Evolutionary conservation across 805 yeast genomes (phyloP).

Genomic region (Candida sithepensis): DNA sequence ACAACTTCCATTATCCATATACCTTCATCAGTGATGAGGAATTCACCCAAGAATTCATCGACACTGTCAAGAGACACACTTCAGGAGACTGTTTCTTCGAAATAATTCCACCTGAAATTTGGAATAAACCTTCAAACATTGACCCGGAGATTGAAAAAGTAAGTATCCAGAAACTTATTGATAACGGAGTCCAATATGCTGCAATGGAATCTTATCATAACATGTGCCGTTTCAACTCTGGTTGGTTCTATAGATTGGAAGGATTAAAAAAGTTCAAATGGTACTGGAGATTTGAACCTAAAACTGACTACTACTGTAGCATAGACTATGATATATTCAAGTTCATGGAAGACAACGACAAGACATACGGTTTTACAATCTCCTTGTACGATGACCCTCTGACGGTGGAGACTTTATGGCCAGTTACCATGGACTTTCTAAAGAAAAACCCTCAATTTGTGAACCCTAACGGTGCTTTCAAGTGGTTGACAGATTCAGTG

Average conservation of each 20-base stretch:
- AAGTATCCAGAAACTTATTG: slow-evolving; percentile 36
- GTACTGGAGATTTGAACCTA: slow-evolving; percentile 83
- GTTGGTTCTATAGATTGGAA: slow-evolving; percentile 59
- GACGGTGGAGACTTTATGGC: slow-evolving; percentile 65
- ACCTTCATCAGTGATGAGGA: slow-evolving; percentile 83
- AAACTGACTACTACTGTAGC: slow-evolving; percentile 62
- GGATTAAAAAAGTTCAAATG: slow-evolving; percentile 58
- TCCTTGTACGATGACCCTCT: slow-evolving; percentile 69
- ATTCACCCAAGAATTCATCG: slow-evolving; percentile 73
- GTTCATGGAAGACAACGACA: slow-evolving; percentile 64
- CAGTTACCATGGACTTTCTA: slow-evolving; percentile 61
- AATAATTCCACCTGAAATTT: slow-evolving; percentile 45
- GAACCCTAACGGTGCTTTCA: slow-evolving; percentile 53
- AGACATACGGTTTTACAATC: slow-evolving; percentile 73
- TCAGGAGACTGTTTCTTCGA: slow-evolving; percentile 46
- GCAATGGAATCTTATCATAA: slow-evolving; percentile 63
- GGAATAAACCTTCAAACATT: slow-evolving; percentile 47
- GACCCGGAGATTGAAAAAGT: slow-evolving; percentile 35
- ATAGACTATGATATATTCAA: slow-evolving; percentile 75
- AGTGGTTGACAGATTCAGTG: slow-evolving; percentile 49
- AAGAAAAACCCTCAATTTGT: slow-evolving; percentile 57
- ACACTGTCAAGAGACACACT: slow-evolving; percentile 44
- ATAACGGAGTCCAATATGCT: slow-evolving; percentile 57
- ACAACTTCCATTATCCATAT: slow-evolving; percentile 83
- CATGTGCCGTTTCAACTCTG: slow-evolving; percentile 82